Base-by-base conservation (phyloP, 257 asterid species). In the Salvia hispanica region DNA sequence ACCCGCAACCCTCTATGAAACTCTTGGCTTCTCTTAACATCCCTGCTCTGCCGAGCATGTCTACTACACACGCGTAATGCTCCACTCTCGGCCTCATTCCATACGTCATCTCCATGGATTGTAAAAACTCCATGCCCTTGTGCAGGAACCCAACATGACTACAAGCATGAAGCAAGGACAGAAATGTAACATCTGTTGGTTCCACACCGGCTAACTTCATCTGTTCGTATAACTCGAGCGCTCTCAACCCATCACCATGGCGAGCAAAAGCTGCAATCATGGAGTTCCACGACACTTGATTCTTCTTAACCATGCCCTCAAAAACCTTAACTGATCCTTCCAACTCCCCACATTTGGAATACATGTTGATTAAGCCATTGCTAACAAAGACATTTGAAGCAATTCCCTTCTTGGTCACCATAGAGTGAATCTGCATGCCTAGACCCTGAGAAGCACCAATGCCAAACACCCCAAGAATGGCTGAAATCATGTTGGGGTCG, bases 1-100 rank as follows among this genome's bases (percentile, higher is more conserved):
- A 81, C 80, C 1, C 81, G 81, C 53, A 90, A 72, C 45, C 69
- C 72, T 81, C 88, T 16, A 93, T 82, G 21, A 85, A 91, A 11
- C 61, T 28, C 66, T 76, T 90, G 52, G 99, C 95, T 77, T 90
- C 97, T 58, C 63, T 54, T 51, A 92, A n/a, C 33, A 77, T 84
- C 16, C 98, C 90, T 2, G 95, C 91, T 16, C 98, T 75, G 21
- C 98, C 97, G 15, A 92, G 85, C 95, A 92, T 86, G 81, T 92
- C 97, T 13, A 90, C 88, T 18, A 88, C 64, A 58, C 93, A 85
- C 25, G 97, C 91, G 18, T 90, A 83, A 68, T 92, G 98, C 78
- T 92, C 97, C 83, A 75, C 83, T 47, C 90, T 83, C 11, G 98
- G 98, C 55, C 31, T 63, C 74, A 92, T 76, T 40, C 81, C 78